These are phyloP conservation scores for Sclerotinia borealis DNA, from an alignment of 2,329 filamentous ascomycete species.

Conservation along the genomic window DNA sequence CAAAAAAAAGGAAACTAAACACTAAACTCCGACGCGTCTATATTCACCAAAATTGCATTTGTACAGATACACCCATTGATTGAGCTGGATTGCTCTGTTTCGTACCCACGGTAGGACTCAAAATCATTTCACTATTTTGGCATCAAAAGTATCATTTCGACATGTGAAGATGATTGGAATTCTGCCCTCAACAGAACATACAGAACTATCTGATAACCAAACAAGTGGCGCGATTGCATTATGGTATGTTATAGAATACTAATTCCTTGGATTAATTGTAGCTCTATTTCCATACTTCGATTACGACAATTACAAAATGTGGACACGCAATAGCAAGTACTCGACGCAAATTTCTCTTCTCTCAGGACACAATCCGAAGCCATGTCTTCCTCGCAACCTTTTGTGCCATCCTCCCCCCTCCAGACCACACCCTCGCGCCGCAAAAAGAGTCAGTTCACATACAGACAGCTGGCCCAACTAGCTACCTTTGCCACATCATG, in stretches of 20 bases:
- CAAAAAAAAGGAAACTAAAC: neutral
- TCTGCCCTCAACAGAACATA: neutral
- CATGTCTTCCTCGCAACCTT: constrained; percentile 44
- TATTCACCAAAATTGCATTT: neutral
- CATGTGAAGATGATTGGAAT: neutral
- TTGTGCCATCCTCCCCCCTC: constrained; percentile 41
- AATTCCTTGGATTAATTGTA: neutral
- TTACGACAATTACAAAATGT: neutral
- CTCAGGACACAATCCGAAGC: neutral
- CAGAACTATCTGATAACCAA: neutral
- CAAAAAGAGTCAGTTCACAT: constrained; percentile 68
- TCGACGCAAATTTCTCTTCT: neutral
- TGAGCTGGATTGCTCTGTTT: neutral
- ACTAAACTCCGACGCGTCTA: neutral
- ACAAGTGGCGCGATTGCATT: neutral
- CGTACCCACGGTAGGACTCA: neutral
- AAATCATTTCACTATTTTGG: neutral
- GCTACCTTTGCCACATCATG: constrained; percentile 63
- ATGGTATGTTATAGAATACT: neutral
- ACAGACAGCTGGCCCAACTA: constrained; percentile 73
- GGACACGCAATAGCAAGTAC: neutral
- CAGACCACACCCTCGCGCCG: constrained; percentile 13
- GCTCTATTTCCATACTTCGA: neutral
- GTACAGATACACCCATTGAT: too few relatives aligned
- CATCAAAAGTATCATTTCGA: neutral